These are phyloP conservation scores for Emericellopsis terricola DNA, from an alignment of 495 filamentous ascomycete species.

Conservation along the genomic window DNA sequence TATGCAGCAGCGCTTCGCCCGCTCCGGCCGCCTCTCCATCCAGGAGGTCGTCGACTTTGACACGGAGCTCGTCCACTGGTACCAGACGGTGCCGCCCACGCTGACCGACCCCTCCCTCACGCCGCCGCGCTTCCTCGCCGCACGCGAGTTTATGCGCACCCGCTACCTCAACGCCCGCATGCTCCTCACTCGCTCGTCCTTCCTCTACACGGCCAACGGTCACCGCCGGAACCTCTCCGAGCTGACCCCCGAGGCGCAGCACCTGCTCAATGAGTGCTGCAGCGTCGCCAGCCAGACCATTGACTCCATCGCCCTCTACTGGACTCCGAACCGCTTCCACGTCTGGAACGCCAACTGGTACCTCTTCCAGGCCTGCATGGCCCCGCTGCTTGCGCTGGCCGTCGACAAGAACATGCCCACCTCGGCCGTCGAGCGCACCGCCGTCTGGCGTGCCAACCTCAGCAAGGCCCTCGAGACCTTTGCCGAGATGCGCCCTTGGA, in stretches of 20 bases:
- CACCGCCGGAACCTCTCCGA: conserved; percentile 5
- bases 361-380: conserved; percentile 13
- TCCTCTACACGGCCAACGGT: conserved; percentile 7
- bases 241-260: conserved; percentile 7
- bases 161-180: conserved; percentile 10
- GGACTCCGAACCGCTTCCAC: conserved; percentile 10
- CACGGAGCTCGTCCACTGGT: conserved; percentile 9
- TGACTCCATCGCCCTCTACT: conserved; percentile 10
- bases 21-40: conserved; percentile 7
- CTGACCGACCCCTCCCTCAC: conserved; percentile 7
- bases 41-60: conserved; percentile 8
- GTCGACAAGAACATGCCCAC: conserved; percentile 6
- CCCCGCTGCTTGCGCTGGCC: conserved; percentile 8
- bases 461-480: conserved; percentile 10
- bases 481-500: conserved; percentile 12
- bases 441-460: conserved; percentile 7
- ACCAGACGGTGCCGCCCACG: conserved; percentile 6
- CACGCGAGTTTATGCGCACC: conserved; percentile 10
- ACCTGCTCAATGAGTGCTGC: conserved; percentile 7
- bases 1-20: conserved; percentile 9
- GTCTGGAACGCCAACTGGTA: conserved; percentile 13
- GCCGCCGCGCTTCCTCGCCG: conserved; percentile 7
- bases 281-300: conserved; percentile 9
- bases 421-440: conserved; percentile 4
- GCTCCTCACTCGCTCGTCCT: conserved; percentile 9